Base-by-base conservation (phyloP, 345 rosid species). In the Gossypium australe region DNA sequence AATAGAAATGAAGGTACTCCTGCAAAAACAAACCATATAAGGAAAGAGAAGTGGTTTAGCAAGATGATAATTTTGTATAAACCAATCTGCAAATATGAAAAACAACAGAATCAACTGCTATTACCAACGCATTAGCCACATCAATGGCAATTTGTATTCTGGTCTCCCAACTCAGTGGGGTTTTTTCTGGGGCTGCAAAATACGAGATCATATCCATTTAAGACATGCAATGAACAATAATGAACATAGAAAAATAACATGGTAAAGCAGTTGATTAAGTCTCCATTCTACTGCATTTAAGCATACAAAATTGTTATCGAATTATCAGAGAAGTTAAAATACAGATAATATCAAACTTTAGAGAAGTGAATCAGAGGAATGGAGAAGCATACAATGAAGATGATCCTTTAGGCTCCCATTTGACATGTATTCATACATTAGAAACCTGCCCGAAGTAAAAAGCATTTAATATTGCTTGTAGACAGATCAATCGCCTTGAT, bases 1-100 rank as follows among this genome's bases (percentile, higher is more conserved):
- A 94, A 79, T 94, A 94, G 73, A 91, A 91, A 79, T 94, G 98
- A 79, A 94, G 98, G 81, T 94, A 94, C 71, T 94, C 98, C 98
- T 94, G 89, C 82, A 80, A 48, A 67, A 49, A 72, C 20, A 56
- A 9, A 24, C 24, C 24, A 27, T 22, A 49, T 27, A 77, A 12
- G 75, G 47, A 20, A 57, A 59, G 41, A 16, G 27, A 71, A 49
- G 7, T 45, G 59, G 44, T 47, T 22, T 41, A 4, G 27, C 43
- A 14, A 69, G 62, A 38, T 61, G 9, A 60, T 44, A 45, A 55
- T 45, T 52, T 47, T 59, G 41, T 58, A 63, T 53, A 62, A 20
- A 69, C n/a, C 3, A 62, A 69, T 68, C 20, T 17, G 71, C 22
- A 62, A 73, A 64, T 74, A 14, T 4, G 14, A 56, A 44, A 67